phyloP scores from a whole-genome alignment of 495 filamentous ascomycete species.

The Hyaloscypha finlandica region DNA sequence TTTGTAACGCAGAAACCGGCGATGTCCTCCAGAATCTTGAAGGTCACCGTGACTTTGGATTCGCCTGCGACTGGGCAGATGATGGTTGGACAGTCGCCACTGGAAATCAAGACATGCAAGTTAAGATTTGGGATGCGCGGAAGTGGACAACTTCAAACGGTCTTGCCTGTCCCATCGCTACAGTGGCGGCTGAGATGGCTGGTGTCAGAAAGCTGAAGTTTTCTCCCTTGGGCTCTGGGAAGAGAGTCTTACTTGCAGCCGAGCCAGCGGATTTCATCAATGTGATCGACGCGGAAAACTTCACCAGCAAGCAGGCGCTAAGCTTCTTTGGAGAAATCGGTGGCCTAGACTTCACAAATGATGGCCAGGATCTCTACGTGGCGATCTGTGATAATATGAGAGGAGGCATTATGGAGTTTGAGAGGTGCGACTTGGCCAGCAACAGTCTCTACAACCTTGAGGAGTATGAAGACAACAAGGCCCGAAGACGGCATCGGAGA shows the following conservation, averaged over 20 bases:
- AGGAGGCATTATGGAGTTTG: slow-evolving; percentile 80
- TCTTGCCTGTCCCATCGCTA: slow-evolving; percentile 50
- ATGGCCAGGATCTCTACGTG: slow-evolving; percentile 70
- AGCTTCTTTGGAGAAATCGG: slow-evolving; percentile 88
- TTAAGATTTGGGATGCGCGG: slow-evolving; percentile 86
- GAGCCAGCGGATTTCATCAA: slow-evolving; percentile 85
- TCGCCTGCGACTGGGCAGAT: slow-evolving; percentile 89
- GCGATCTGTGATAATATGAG: slow-evolving; percentile 73
- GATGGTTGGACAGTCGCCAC: slow-evolving; percentile 89
- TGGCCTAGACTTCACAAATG: slow-evolving; percentile 71
- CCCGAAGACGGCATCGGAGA: slow-evolving; percentile 7
- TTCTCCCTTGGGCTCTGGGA: slow-evolving; percentile 75
- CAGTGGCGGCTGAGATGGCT: slow-evolving; percentile 73
- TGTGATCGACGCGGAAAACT: slow-evolving; percentile 74
- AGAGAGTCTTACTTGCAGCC: slow-evolving; percentile 71
- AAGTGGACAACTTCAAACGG: slow-evolving; percentile 59
- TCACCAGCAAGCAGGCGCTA: slow-evolving; percentile 68
- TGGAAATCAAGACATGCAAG: slow-evolving; percentile 82
- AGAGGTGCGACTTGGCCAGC: slow-evolving; percentile 51
- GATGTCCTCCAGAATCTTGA: slow-evolving; percentile 54
- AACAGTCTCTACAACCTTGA: slow-evolving; percentile 42
- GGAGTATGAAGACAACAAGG: slow-evolving; percentile 11
- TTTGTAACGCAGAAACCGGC: slow-evolving; percentile 49
- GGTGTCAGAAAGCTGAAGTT: slow-evolving; percentile 79
- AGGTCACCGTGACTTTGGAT: slow-evolving; percentile 80